phyloP scores from a whole-genome alignment of 257 asterid species.

The Primulina eburnea region DNA sequence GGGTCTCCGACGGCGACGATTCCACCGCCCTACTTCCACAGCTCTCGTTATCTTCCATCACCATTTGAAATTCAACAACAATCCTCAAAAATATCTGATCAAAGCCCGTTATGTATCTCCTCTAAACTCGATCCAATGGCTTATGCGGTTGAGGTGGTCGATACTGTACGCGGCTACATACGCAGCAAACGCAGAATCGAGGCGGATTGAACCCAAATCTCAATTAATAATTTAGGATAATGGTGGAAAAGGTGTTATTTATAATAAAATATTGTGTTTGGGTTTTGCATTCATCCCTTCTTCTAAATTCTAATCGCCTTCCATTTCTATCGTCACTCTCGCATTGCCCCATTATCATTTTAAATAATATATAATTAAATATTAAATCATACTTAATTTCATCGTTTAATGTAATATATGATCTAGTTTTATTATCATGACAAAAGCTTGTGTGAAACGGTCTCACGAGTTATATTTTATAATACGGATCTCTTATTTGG shows the following conservation, averaged over 20 bases:
- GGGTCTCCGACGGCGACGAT: slow-evolving; percentile 40
- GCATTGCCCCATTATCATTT: too few species aligned
- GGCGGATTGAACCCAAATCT: slow-evolving; percentile 14
- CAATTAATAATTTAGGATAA: slow-evolving; percentile 19
- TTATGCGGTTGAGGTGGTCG: slow-evolving; percentile 21
- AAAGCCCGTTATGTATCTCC: slow-evolving; percentile 17
- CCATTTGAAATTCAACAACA: slow-evolving; percentile 45
- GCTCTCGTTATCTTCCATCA: slow-evolving; percentile 79
- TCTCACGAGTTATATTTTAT: too few species aligned
- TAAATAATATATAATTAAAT: too few species aligned
- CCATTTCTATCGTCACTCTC: neutral
- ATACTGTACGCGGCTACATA: slow-evolving; percentile 3
- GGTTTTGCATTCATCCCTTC: slow-evolving; percentile 29
- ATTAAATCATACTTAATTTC: too few species aligned
- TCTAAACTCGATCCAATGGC: slow-evolving; percentile 23
- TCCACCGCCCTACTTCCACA: slow-evolving; percentile 82
- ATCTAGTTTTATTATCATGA: too few species aligned
- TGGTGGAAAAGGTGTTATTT: neutral
- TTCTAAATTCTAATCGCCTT: neutral
- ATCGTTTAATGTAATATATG: too few species aligned
- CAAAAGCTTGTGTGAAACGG: too few species aligned
- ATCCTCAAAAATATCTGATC: slow-evolving; percentile 7
- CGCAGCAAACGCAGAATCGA: slow-evolving; percentile 25
- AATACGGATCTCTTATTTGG: too few species aligned
- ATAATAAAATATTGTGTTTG: slow-evolving; percentile 10